These are phyloP conservation scores for Melampsora americana DNA, from an alignment of 1,284 basidiomycete genomes.

Conservation along the genomic window DNA sequence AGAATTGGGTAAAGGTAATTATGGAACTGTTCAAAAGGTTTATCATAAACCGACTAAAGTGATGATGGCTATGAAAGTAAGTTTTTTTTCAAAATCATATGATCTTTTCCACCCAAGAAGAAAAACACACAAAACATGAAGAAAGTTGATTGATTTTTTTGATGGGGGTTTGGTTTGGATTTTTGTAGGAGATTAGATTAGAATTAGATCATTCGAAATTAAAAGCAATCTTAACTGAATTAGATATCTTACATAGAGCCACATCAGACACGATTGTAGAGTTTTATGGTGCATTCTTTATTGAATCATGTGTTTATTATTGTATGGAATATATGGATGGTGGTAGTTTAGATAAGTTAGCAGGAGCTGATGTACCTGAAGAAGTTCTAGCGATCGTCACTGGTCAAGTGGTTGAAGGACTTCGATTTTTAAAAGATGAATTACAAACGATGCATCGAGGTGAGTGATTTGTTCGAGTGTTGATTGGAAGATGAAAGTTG, in stretches of 20 bases:
- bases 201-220: constrained; percentile 92
- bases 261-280: constrained; percentile 88
- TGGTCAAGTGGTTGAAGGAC: constrained; percentile 76
- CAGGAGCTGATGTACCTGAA: constrained; percentile 70
- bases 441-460: constrained; percentile 95
- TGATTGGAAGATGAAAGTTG: background rate
- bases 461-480: constrained; percentile 56
- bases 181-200: constrained; percentile 84
- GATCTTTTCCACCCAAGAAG: no score
- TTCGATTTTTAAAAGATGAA: constrained; percentile 93
- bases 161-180: constrained; percentile 6
- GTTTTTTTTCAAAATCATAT: no score
- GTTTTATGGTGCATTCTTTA: constrained; percentile 98
- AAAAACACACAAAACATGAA: background rate
- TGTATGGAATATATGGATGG: constrained; percentile 99
- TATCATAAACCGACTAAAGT: constrained; percentile 91
- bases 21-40: constrained; percentile 94
- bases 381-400: constrained; percentile 80
- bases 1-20: constrained; percentile 85
- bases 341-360: constrained; percentile 83
- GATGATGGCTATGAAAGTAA: constrained; percentile 96
- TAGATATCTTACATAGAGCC: constrained; percentile 93
- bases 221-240: constrained; percentile 96
- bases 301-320: constrained; percentile 97
- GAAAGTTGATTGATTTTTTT: background rate